Base-by-base conservation (phyloP, 129 eudicot species). In the Lonicera japonica region DNA sequence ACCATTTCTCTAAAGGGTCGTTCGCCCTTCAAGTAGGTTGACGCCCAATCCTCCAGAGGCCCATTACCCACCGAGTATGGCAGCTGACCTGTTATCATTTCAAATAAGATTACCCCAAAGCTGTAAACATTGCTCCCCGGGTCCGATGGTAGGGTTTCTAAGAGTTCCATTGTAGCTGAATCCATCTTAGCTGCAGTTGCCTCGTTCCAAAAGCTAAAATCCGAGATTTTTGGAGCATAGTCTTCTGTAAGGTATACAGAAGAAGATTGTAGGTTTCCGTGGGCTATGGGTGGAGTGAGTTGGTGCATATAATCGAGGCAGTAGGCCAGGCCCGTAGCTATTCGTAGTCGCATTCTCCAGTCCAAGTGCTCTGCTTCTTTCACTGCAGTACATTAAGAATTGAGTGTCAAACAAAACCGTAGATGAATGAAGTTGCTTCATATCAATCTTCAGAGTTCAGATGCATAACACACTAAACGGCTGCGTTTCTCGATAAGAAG, bases 221-320 rank as follows among this genome's bases (percentile, higher is more conserved):
- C 95, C 7, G 96, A 86, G 17, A 89, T 63, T 73, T 89, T 89
- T 64, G 97, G 86, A 11, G 97, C 97, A 4, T 89, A 89, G 63
- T 89, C 97, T 61, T 86, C 97, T 0, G 95, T 72, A 23, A 89
- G 78, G 68, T 86, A 81, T 56, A 86, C 58, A 5, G 95, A 77
- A 19, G 90, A 86, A 11, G 97, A 86, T 9, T 78, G 80, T 61
- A 89, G 61, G 69, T 86, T 76, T 25, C 67, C 53, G 63, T 80
- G 97, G 67, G 84, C 17, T 18, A 83, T 66, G 1, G 88, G 84
- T 24, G 91, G 95, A 41, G 63, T 70, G 68, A 86, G 79, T 58
- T 83, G 80, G 88, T 89, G 97, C 71, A 89, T 79, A 66, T 86
- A 72, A 60, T 89, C 91, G 21, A 89, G 90, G 75, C 95, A 89